Percentiles rank a stretch among this genome's conserved stretches.
These are phyloP conservation scores for Plenodomus tracheiphilus DNA, from an alignment of 2,329 filamentous ascomycete genomes.

Conservation along the genomic window DNA sequence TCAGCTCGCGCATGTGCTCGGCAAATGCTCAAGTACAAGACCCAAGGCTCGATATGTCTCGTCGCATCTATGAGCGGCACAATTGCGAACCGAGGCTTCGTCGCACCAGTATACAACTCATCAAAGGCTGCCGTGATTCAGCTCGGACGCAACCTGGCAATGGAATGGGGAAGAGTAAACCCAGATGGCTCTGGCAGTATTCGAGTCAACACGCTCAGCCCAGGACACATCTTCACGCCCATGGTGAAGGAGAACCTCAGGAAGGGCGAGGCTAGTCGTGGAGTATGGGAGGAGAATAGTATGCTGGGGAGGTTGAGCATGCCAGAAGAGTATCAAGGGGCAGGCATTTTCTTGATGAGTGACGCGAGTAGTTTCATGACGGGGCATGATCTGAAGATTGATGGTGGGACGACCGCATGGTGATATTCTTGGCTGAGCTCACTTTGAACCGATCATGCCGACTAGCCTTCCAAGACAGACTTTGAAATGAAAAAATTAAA, in stretches of 20 bases:
- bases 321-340: constrained; percentile 42
- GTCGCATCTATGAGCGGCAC: constrained; percentile 66
- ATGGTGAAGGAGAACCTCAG: constrained; percentile 82
- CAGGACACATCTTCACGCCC: constrained; percentile 76
- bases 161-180: constrained; percentile 61
- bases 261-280: constrained; percentile 64
- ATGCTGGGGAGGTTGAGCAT: constrained; percentile 63
- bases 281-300: constrained; percentile 76
- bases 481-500: too few relatives aligned
- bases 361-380: constrained; percentile 44
- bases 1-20: constrained; percentile 62
- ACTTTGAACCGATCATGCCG: too few relatives aligned
- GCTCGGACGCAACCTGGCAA: constrained; percentile 68
- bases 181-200: constrained; percentile 64
- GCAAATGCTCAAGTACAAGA: constrained; percentile 62
- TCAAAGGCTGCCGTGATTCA: constrained; percentile 75
- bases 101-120: constrained; percentile 71
- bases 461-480: too few relatives aligned
- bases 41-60: constrained; percentile 61
- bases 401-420: constrained; percentile 42
- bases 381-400: constrained; percentile 37
- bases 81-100: constrained; percentile 63
- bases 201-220: constrained; percentile 77
- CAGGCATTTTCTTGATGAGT: constrained; percentile 40
- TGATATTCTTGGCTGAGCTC: constrained; percentile 12